These are phyloP conservation scores for Ceratocystis alfenasii DNA, from an alignment of 2,329 filamentous ascomycete species.

Conservation along the genomic window DNA sequence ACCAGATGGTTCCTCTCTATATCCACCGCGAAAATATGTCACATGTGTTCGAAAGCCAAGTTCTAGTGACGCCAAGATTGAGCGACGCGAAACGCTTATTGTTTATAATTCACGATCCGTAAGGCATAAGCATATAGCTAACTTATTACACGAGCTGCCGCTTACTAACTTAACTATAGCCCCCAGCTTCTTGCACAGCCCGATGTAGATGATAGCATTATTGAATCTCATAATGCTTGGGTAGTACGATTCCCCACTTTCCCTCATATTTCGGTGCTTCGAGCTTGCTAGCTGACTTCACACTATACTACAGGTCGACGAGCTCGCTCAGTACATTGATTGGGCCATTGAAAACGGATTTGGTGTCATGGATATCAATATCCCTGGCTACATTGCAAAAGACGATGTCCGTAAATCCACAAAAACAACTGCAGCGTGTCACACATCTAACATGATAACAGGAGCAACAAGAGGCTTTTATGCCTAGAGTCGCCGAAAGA, in stretches of 20 bases:
- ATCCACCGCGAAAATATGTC: slow-evolving; percentile 63
- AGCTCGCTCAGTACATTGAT: slow-evolving; percentile 65
- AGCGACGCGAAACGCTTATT: slow-evolving; percentile 56
- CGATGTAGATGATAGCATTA: slow-evolving; percentile 55
- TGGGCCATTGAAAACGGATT: slow-evolving; percentile 71
- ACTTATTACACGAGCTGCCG: not conserved
- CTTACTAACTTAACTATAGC: slow-evolving; percentile 31
- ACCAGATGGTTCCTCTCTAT: slow-evolving; percentile 67
- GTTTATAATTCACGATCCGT: slow-evolving; percentile 85
- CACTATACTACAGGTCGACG: slow-evolving; percentile 55
- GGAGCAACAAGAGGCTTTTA: slow-evolving; percentile 39
- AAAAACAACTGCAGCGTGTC: not conserved
- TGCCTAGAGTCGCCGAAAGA: slow-evolving; percentile 35
- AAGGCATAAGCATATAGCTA: slow-evolving; percentile 30
- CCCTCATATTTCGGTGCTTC: not conserved
- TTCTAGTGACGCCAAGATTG: slow-evolving; percentile 66
- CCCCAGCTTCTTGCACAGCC: slow-evolving; percentile 58
- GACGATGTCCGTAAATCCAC: slow-evolving; percentile 35
- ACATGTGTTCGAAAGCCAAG: slow-evolving; percentile 73
- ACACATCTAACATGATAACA: slow-evolving; percentile 23
- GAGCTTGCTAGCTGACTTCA: not conserved
- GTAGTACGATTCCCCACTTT: slow-evolving; percentile 48
- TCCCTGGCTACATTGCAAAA: slow-evolving; percentile 63
- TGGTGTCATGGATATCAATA: slow-evolving; percentile 80
- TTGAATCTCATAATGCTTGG: slow-evolving; percentile 78